These are phyloP conservation scores for Wallacemonas sp. DNA, from an alignment of 208 protist genomes.

Conservation along the genomic window DNA sequence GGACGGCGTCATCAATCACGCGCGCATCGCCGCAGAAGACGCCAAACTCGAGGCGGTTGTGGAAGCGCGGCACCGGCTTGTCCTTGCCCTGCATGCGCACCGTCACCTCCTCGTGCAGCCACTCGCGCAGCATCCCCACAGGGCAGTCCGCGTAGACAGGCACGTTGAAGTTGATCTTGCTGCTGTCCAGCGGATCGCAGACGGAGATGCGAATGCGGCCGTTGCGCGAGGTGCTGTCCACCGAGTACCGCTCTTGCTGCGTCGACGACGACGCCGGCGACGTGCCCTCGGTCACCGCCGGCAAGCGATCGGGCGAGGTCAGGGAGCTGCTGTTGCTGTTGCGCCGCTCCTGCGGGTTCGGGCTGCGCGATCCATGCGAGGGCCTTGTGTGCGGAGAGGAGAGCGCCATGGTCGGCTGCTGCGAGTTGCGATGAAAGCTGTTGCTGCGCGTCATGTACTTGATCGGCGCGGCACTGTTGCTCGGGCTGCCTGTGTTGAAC, in stretches of 20 bases:
- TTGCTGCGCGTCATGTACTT: slow-evolving; percentile 19
- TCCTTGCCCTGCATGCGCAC: not conserved
- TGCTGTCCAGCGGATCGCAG: slow-evolving; percentile 37
- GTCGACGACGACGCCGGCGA: not conserved
- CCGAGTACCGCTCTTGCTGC: slow-evolving; percentile 28
- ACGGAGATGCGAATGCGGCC: slow-evolving; percentile 53
- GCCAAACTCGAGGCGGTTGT: slow-evolving; percentile 30
- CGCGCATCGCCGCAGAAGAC: slow-evolving; percentile 34
- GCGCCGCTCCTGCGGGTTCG: slow-evolving; percentile 3
- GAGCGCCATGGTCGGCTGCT: not conserved
- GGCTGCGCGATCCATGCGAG: not conserved
- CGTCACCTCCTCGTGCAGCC: slow-evolving; percentile 36
- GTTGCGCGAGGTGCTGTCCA: slow-evolving; percentile 24
- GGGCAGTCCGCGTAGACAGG: slow-evolving; percentile 50
- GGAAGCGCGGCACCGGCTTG: slow-evolving; percentile 17
- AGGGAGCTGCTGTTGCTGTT: slow-evolving; percentile 1
- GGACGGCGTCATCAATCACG: slow-evolving; percentile 23
- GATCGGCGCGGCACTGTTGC: slow-evolving; percentile 2
- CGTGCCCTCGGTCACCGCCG: not conserved
- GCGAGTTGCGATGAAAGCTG: slow-evolving; percentile 10
- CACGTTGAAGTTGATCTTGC: slow-evolving; percentile 45
- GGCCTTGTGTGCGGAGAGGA: not conserved
- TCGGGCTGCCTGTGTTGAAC: slow-evolving; percentile 4
- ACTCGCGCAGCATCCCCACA: slow-evolving; percentile 42
- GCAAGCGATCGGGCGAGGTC: not conserved